Conservation (phyloP, 2,329 filamentous ascomycete genomes). For the Fusarium dlaminii region DNA sequence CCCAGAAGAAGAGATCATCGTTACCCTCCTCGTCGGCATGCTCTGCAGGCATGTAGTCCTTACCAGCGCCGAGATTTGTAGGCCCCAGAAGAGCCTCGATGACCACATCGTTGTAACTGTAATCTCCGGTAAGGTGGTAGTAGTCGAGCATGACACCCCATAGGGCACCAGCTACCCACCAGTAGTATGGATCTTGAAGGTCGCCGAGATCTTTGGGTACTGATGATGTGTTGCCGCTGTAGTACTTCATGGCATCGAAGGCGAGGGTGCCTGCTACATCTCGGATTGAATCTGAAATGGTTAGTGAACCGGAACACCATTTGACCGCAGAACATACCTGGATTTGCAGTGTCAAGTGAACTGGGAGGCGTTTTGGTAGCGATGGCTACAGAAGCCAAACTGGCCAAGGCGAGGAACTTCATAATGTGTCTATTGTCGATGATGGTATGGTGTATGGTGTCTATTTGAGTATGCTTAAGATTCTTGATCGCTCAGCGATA, state of each 20-base stretch:
- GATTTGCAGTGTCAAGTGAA: conserved; percentile 32
- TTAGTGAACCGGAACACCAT: background rate
- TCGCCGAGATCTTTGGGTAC: conserved; percentile 65
- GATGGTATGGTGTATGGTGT: background rate
- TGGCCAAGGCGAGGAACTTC: conserved; percentile 26
- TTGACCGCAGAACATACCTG: conserved; percentile 16
- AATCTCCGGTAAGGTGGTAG: conserved; percentile 71
- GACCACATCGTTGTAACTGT: conserved; percentile 67
- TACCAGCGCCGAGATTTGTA: conserved; percentile 63
- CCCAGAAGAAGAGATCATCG: conserved; percentile 81
- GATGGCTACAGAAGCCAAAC: conserved; percentile 24
- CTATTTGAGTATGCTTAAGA: background rate
- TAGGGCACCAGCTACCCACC: conserved; percentile 72
- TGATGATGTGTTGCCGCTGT: conserved; percentile 68
- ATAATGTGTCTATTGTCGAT: conserved; percentile 8
- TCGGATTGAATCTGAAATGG: conserved; percentile 65
- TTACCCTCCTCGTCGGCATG: conserved; percentile 73
- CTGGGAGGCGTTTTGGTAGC: conserved; percentile 30
- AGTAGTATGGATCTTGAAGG: conserved; percentile 74
- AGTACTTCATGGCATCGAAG: conserved; percentile 69
- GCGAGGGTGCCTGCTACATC: conserved; percentile 69
- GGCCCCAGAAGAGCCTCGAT: conserved; percentile 67
- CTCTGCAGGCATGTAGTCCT: conserved; percentile 67
- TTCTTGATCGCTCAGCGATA: conserved; percentile 13
- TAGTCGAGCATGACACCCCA: conserved; percentile 77